These are phyloP conservation scores for Lactarius indigo DNA, from an alignment of 768 basidiomycete genomes.

Conservation along the genomic window DNA sequence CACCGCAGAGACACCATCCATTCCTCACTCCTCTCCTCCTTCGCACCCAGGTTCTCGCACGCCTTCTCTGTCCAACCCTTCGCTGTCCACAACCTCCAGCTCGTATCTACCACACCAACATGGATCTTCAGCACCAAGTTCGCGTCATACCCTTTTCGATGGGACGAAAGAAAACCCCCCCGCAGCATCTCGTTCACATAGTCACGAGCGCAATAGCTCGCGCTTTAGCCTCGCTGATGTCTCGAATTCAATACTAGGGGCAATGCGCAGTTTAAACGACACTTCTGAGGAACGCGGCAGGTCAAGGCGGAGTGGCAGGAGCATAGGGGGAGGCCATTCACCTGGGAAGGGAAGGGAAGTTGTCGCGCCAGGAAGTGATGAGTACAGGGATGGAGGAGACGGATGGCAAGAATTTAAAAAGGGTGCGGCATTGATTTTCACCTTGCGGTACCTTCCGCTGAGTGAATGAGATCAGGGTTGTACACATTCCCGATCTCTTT, in stretches of 20 bases:
- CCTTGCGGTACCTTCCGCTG: background rate
- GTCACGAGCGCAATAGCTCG: conserved; percentile 17
- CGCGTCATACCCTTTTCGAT: background rate
- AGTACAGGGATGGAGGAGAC: conserved; percentile 41
- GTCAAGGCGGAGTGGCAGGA: conserved; percentile 28
- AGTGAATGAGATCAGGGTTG: conserved; percentile 51
- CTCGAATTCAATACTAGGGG: conserved; percentile 21
- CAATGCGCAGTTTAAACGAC: conserved; percentile 4
- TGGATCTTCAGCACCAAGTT: background rate
- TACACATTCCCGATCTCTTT: conserved; percentile 98
- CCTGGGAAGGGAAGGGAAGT: conserved; percentile 41
- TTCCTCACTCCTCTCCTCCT: background rate
- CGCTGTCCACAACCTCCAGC: background rate
- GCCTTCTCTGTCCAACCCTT: background rate
- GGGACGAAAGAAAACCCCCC: background rate
- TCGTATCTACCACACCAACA: background rate
- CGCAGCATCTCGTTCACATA: conserved; percentile 11
- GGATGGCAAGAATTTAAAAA: conserved; percentile 87
- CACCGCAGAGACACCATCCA: background rate
- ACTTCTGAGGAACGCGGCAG: conserved; percentile 26
- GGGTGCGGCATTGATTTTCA: conserved; percentile 43
- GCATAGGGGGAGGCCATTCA: conserved; percentile 26
- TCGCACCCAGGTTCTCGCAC: background rate
- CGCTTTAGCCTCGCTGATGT: conserved; percentile 21
- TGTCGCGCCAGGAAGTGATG: conserved; percentile 36